These are phyloP conservation scores for Candida ovalis DNA, from an alignment of 805 yeast species.

Conservation along the genomic window DNA sequence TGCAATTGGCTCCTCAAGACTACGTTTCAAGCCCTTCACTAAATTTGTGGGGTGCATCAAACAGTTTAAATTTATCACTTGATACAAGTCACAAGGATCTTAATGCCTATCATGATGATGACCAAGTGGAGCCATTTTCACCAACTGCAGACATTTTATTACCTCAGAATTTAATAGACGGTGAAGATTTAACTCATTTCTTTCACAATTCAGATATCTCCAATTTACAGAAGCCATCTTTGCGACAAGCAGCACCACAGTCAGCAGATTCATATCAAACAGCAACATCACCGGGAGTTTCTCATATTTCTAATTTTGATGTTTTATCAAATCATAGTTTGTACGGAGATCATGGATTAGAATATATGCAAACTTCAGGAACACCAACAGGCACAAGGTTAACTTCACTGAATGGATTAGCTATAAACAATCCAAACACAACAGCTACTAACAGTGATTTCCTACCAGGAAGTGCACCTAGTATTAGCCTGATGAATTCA, in stretches of 20 bases:
- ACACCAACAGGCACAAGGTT: conserved; percentile 5
- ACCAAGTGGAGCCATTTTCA: conserved; percentile 5
- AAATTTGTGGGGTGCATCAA: conserved; percentile 12
- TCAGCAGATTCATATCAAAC: conserved; percentile 5
- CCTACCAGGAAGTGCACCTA: conserved; percentile 4
- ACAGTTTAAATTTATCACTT: conserved; percentile 3
- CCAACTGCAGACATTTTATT: conserved; percentile 24
- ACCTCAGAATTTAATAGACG: conserved; percentile 30
- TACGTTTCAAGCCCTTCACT: conserved; percentile 11
- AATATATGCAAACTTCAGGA: conserved; percentile 4
- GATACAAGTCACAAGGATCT: conserved; percentile 2
- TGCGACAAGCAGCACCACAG: background rate
- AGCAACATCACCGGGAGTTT: conserved; percentile 12
- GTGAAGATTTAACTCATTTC: conserved; percentile 15
- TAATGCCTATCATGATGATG: background rate
- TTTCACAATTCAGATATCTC: background rate
- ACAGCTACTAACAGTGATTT: background rate
- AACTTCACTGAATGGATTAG: background rate
- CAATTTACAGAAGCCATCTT: background rate
- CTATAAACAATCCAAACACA: background rate
- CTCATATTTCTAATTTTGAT: conserved; percentile 16
- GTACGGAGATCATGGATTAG: conserved; percentile 8
- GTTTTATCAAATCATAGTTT: conserved; percentile 8
- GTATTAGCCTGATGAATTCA: conserved; percentile 3
- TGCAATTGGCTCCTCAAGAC: conserved; percentile 8